Conservation (phyloP, 257 asterid genomes). For the Linaria vulgaris region DNA sequence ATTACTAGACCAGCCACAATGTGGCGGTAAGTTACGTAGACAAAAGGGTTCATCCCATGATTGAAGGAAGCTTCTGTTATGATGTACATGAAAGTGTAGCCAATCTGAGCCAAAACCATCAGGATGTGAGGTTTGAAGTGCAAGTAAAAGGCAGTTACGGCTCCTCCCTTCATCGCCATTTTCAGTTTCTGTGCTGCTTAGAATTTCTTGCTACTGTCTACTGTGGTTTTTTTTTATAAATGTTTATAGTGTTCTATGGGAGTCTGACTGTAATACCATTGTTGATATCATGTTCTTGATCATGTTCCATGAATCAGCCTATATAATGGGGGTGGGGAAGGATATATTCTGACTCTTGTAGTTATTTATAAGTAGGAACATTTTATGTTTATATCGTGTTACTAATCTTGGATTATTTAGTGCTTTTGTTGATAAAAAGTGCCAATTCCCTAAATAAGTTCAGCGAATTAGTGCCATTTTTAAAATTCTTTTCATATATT, state of each 20-base stretch:
- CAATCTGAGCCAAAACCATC: slow-evolving; percentile 59
- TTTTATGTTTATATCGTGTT: no score
- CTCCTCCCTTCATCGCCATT: slow-evolving; percentile 26
- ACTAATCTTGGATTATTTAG: no score
- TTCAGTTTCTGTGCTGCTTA: neutral
- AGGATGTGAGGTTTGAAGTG: slow-evolving; percentile 67
- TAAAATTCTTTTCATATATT: no score
- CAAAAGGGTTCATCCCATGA: slow-evolving; percentile 75
- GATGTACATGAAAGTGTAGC: slow-evolving; percentile 55
- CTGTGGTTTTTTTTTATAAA: neutral
- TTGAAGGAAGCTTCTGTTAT: slow-evolving; percentile 74
- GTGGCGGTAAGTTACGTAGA: slow-evolving; percentile 66
- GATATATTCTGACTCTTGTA: no score
- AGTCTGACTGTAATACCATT: slow-evolving; percentile 36
- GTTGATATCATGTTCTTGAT: slow-evolving; percentile 41
- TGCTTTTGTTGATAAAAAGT: no score
- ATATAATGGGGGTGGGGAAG: no score
- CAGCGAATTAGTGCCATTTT: no score
- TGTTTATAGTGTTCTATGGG: neutral
- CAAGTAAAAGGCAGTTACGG: slow-evolving; percentile 16
- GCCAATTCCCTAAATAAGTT: no score
- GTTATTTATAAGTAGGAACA: no score
- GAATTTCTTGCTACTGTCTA: neutral
- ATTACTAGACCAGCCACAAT: slow-evolving; percentile 43
- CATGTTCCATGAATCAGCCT: slow-evolving; percentile 22